Percentiles rank a stretch among this genome's conserved stretches.
phyloP scores from a whole-genome alignment of 2,329 filamentous ascomycete genomes.

The Endoconidiophora polonica region DNA sequence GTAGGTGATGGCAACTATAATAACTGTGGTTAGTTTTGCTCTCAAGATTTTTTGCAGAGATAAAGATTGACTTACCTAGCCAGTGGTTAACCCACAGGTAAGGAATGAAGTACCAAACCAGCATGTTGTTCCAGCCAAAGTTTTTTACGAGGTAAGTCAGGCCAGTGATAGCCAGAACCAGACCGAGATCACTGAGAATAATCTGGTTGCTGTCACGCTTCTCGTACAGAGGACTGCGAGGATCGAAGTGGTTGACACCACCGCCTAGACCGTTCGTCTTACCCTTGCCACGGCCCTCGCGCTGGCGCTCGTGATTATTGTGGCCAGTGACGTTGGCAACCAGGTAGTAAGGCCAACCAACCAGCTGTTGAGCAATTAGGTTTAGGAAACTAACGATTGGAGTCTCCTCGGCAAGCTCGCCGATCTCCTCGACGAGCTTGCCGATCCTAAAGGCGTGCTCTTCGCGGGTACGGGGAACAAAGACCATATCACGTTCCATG shows the following conservation, averaged over 20 bases:
- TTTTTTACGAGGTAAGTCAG: slow-evolving; percentile 56
- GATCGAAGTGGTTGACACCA: slow-evolving; percentile 92
- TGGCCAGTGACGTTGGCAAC: slow-evolving; percentile 87
- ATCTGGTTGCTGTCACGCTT: slow-evolving; percentile 80
- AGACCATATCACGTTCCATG: slow-evolving; percentile 98
- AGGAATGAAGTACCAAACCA: slow-evolving; percentile 87
- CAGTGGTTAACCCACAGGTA: slow-evolving; percentile 99
- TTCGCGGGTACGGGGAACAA: slow-evolving; percentile 82
- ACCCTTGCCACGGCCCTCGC: slow-evolving; percentile 82
- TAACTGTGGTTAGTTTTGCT: neutral
- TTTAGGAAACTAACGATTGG: slow-evolving; percentile 62
- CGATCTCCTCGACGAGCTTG: slow-evolving; percentile 60
- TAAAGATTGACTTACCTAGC: slow-evolving; percentile 53
- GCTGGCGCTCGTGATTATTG: slow-evolving; percentile 80
- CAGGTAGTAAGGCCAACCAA: slow-evolving; percentile 89
- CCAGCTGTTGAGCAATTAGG: slow-evolving; percentile 70
- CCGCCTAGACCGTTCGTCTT: slow-evolving; percentile 67
- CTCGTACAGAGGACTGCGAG: slow-evolving; percentile 78
- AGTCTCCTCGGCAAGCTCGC: slow-evolving; percentile 86
- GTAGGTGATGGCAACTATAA: slow-evolving; percentile 84
- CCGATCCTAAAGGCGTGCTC: slow-evolving; percentile 62
- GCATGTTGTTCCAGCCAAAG: slow-evolving; percentile 72
- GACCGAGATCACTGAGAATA: slow-evolving; percentile 68
- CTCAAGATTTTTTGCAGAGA: neutral
- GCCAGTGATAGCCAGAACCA: slow-evolving; percentile 42